Evolutionary conservation across 495 filamentous ascomycete species (phyloP), one percentile per base, ranked within the genome.

Genomic region (Penicillium tannophilum): DNA sequence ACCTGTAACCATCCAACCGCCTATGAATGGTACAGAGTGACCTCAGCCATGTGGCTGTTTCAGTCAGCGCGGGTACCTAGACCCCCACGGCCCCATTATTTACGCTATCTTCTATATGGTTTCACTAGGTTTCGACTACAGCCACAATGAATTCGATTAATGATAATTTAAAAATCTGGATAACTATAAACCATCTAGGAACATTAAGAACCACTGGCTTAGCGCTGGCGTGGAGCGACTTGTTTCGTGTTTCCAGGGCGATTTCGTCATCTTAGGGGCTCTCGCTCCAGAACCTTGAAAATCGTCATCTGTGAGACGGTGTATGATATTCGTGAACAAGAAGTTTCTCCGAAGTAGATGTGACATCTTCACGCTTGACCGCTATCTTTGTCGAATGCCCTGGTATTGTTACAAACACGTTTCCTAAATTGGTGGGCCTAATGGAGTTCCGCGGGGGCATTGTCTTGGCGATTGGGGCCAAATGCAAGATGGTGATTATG

Each of bases 1-100:
- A 12, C 23, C 8, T 23, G 19, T 8, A 28, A 28, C 10, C 11
- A 41, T 41, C 36, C 36, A 41, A 41, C 36, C 36, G 36, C 36
- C 28, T 28, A 28, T 28, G 28, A 3, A 28, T 5, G 10, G 39
- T 41, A 41, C 5, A 47, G 14, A 24, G 9, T 47, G 44, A 47
- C 44, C 44, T 23, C 44, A 4, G 9, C 44, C 44, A 47, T 23
- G 44, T 47, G 44, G 44, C 44, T 47, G 44, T 47, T 47, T 47
- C 17, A 47, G 8, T 17, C 39, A n/a, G 39, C 14, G 39, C 39
- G 33, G 33, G 33, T 28, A 28, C 28, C 28, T 36, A 36, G 12
- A 41, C 39, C 39, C 39, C 39, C 14, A 41, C 39, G 39, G 39
- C 39, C 39, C 39, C 39, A 41, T n/a, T 7, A 16, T 41, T 41